Conservation (phyloP, 1,139 yeast species). For the Geotrichum restrictum region DNA sequence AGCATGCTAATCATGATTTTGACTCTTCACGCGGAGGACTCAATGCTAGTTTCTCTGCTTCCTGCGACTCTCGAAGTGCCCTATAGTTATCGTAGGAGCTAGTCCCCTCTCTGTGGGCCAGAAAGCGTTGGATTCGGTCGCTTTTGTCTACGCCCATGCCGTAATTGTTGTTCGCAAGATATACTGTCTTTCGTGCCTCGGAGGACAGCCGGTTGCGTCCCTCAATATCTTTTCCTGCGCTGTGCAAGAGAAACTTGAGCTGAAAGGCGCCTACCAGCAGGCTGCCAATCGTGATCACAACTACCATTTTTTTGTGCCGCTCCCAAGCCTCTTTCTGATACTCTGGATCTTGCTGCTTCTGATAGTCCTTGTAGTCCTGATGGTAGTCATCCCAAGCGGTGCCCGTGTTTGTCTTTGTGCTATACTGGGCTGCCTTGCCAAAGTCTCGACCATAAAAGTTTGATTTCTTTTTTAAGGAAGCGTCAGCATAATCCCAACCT, state of each 20-base stretch:
- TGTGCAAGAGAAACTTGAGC: slow-evolving; percentile 22
- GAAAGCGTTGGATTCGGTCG: slow-evolving; percentile 16
- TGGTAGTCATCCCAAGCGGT: slow-evolving; percentile 30
- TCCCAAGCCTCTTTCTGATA: slow-evolving; percentile 33
- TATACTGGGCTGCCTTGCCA: slow-evolving; percentile 15
- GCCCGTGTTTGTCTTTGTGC: slow-evolving; percentile 22
- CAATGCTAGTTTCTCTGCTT: neutral
- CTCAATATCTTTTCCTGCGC: slow-evolving; percentile 17
- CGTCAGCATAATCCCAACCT: slow-evolving; percentile 19
- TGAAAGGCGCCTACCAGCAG: slow-evolving; percentile 32
- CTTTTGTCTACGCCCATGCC: slow-evolving; percentile 18
- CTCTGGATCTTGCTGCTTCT: slow-evolving; percentile 27
- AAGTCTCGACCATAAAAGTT: slow-evolving; percentile 21
- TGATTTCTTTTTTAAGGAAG: slow-evolving; percentile 39
- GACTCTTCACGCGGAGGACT: neutral
- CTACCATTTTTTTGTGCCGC: slow-evolving; percentile 32
- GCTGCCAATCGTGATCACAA: slow-evolving; percentile 28
- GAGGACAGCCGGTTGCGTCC: slow-evolving; percentile 11
- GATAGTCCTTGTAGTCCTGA: slow-evolving; percentile 20
- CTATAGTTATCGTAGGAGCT: slow-evolving; percentile 16
- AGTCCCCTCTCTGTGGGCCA: slow-evolving; percentile 19
- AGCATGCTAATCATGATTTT: neutral
- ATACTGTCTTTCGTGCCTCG: slow-evolving; percentile 11
- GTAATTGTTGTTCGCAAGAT: slow-evolving; percentile 18
- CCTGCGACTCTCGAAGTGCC: neutral